Conservation (phyloP, 177 flowering plant genomes). For the Vitis hybrid region DNA sequence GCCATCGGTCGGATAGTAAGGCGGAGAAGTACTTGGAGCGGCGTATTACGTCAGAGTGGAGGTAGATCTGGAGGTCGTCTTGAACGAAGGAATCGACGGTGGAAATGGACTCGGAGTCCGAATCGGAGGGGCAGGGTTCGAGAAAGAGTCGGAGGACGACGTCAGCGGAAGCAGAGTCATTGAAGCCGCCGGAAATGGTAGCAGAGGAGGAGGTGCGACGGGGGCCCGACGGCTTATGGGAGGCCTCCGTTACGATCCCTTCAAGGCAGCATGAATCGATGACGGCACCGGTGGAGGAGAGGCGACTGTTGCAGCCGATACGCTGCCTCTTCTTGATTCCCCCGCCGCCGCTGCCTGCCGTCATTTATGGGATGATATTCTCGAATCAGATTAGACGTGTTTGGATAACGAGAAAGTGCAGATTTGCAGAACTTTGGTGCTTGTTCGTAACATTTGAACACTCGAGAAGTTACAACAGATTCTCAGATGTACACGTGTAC, state of each 20-base stretch:
- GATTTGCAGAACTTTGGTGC: too few species aligned
- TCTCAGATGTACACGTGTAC: too few species aligned
- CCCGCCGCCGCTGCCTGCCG: background rate
- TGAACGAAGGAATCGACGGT: constrained; percentile 10
- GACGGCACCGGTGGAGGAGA: constrained; percentile 32
- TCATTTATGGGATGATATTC: background rate
- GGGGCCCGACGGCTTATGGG: constrained; percentile 21
- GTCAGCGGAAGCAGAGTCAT: constrained; percentile 70
- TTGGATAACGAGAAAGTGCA: too few species aligned
- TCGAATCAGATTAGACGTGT: too few species aligned
- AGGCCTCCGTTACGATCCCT: constrained; percentile 23
- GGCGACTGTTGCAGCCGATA: constrained; percentile 27
- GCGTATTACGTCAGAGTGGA: constrained; percentile 66
- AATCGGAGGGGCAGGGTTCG: constrained; percentile 32
- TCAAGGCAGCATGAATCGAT: constrained; percentile 26
- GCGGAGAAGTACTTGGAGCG: constrained; percentile 74
- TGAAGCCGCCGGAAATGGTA: constrained; percentile 31
- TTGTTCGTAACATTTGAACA: too few species aligned
- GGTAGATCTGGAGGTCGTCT: constrained; percentile 42
- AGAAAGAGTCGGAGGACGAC: constrained; percentile 62
- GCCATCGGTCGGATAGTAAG: constrained; percentile 83
- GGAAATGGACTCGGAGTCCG: constrained; percentile 18
- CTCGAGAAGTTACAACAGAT: too few species aligned
- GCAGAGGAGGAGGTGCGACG: constrained; percentile 15
- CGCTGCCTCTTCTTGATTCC: constrained; percentile 48